These are phyloP conservation scores for Flaveria trinervia DNA, from an alignment of 129 eudicot species.

Conservation along the genomic window DNA sequence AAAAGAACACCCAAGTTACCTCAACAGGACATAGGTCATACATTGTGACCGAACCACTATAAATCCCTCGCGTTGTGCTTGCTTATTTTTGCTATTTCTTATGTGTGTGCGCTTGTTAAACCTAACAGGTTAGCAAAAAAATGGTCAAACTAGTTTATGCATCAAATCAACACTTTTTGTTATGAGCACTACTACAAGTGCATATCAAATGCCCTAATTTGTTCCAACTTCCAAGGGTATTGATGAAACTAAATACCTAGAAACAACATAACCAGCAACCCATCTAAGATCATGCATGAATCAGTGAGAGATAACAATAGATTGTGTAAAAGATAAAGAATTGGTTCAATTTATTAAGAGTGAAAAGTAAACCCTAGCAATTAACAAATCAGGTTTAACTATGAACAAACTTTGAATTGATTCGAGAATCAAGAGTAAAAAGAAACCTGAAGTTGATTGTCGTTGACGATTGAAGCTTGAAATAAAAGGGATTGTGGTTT, in stretches of 20 bases:
- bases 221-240: not conserved
- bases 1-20: too few relatives aligned
- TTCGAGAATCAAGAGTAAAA: not conserved
- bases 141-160: not conserved
- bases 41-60: too few relatives aligned
- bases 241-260: not conserved
- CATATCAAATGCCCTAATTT: not conserved
- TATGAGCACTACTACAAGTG: not conserved
- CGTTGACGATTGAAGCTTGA: too few relatives aligned
- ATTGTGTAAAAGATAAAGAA: not conserved
- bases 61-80: too few relatives aligned
- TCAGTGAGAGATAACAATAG: not conserved
- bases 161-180: conserved; percentile 1
- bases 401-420: not conserved
- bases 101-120: too few relatives aligned
- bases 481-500: too few relatives aligned
- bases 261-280: not conserved
- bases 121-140: not conserved
- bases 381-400: not conserved
- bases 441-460: not conserved
- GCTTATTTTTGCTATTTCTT: too few relatives aligned
- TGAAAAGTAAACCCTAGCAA: conserved; percentile 9
- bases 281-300: too few relatives aligned
- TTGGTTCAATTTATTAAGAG: not conserved
- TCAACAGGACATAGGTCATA: too few relatives aligned